These are phyloP conservation scores for Pilaira anomala DNA, from an alignment of 192 early-diverging fungal species.

Conservation along the genomic window DNA sequence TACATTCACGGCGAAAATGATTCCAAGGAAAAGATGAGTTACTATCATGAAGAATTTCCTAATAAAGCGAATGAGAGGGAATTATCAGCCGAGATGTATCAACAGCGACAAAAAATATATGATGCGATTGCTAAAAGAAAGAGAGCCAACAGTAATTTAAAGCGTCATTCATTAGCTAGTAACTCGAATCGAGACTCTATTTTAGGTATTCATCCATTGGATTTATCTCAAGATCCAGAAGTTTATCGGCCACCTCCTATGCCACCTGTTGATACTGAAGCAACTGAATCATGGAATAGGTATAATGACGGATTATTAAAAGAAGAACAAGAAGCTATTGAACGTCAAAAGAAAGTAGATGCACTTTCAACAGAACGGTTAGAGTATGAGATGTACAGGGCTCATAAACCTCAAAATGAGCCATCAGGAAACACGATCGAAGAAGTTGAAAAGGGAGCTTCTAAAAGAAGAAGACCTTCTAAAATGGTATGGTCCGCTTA, in stretches of 20 bases:
- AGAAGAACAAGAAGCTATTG: not conserved
- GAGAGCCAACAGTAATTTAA: not conserved
- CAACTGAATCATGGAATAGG: not conserved
- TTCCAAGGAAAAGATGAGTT: not conserved
- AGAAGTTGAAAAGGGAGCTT: not conserved
- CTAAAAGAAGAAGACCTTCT: not conserved
- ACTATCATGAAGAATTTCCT: not conserved
- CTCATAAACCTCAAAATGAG: not conserved
- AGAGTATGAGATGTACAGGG: constrained; percentile 17
- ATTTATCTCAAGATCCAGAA: constrained; percentile 1
- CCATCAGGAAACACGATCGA: not conserved
- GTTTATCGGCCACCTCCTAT: not conserved
- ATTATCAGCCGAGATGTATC: constrained; percentile 3
- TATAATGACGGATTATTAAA: not conserved
- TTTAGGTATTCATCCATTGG: constrained; percentile 1
- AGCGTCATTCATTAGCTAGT: not conserved
- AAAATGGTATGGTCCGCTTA: not conserved
- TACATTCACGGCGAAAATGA: not conserved
- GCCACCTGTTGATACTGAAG: not conserved
- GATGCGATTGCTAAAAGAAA: constrained; percentile 22
- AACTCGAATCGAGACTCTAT: not conserved
- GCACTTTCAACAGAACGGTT: not conserved
- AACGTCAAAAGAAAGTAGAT: not conserved
- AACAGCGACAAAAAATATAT: constrained; percentile 22
- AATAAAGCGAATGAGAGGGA: not conserved